phyloP scores from a whole-genome alignment of 805 yeast species.

The Wickerhamomyces rabaulensis region DNA sequence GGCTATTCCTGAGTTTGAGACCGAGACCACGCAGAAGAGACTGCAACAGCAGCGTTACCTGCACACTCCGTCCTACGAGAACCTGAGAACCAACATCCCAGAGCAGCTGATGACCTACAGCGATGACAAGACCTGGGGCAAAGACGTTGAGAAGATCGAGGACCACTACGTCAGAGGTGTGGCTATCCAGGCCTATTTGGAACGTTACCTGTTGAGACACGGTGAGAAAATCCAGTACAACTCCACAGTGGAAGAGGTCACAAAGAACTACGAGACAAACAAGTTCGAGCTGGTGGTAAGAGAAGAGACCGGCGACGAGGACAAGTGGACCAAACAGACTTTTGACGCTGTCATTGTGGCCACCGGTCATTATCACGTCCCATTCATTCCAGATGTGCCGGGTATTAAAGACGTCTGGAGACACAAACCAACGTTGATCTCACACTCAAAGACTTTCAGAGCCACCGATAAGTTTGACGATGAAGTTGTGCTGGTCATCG shows the following conservation, averaged over 20 bases:
- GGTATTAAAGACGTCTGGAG: conserved; percentile 35
- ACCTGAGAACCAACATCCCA: conserved; percentile 35
- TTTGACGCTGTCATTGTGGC: conserved; percentile 43
- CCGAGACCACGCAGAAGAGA: neutral
- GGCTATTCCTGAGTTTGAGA: conserved; percentile 4
- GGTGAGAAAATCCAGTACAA: conserved; percentile 22
- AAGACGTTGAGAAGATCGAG: conserved; percentile 23
- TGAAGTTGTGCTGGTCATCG: conserved; percentile 48
- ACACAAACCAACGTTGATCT: conserved; percentile 13
- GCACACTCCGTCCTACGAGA: conserved; percentile 28
- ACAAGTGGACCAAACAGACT: conserved; percentile 32
- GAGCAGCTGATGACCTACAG: conserved; percentile 42
- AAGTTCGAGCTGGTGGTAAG: conserved; percentile 29
- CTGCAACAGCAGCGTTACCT: conserved; percentile 20
- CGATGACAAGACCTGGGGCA: conserved; percentile 34
- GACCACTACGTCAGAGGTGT: conserved; percentile 30
- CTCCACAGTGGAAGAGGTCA: conserved; percentile 37
- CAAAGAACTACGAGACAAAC: conserved; percentile 15
- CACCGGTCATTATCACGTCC: conserved; percentile 51
- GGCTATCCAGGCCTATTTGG: conserved; percentile 53
- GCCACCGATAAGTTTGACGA: conserved; percentile 26
- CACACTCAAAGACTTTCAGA: conserved; percentile 41
- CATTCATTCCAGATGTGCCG: conserved; percentile 41
- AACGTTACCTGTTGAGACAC: conserved; percentile 34
- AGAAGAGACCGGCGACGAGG: conserved; percentile 20